A percentile compares a stretch with the other conserved stretches of the same genome.
phyloP scores from a whole-genome alignment of 2,329 filamentous ascomycete genomes.

The Fonsecaea nubica region DNA sequence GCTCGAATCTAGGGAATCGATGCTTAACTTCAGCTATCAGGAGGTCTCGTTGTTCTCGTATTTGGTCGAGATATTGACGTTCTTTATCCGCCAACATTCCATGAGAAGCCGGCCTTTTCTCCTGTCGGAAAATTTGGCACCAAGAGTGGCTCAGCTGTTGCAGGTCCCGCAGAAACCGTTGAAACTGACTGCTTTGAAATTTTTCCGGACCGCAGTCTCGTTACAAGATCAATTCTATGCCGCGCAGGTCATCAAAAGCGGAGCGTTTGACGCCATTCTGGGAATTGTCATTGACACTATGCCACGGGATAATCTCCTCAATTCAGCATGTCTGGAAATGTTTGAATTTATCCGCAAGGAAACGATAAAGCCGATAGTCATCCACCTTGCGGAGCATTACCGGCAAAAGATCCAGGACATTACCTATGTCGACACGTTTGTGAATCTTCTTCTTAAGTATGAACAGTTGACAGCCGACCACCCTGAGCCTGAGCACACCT shows the following conservation, averaged over 20 bases:
- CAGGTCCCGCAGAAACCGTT: conserved; percentile 87
- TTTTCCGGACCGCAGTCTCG: conserved; percentile 84
- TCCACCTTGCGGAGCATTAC: conserved; percentile 83
- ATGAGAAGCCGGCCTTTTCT: conserved; percentile 89
- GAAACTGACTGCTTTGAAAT: conserved; percentile 88
- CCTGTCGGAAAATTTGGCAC: conserved; percentile 75
- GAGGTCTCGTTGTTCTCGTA: conserved; percentile 91
- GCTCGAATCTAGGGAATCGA: conserved; percentile 64
- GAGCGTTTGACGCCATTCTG: conserved; percentile 79
- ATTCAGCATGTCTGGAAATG: conserved; percentile 90
- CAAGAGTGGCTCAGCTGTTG: conserved; percentile 82
- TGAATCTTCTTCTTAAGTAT: conserved; percentile 74
- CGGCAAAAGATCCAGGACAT: conserved; percentile 77
- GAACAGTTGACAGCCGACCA: conserved; percentile 75
- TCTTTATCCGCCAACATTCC: conserved; percentile 88
- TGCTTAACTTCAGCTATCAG: conserved; percentile 76
- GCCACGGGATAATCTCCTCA: conserved; percentile 89
- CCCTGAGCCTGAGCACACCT: conserved; percentile 66
- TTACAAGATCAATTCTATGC: conserved; percentile 92
- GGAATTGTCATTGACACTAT: conserved; percentile 83
- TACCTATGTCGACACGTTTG: conserved; percentile 85
- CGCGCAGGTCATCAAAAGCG: conserved; percentile 77
- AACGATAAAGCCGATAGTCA: conserved; percentile 78
- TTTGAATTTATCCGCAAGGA: conserved; percentile 90
- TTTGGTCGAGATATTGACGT: conserved; percentile 89